These are phyloP conservation scores for Tubosaeta sp. DNA, from an alignment of 768 basidiomycete species.

Conservation along the genomic window DNA sequence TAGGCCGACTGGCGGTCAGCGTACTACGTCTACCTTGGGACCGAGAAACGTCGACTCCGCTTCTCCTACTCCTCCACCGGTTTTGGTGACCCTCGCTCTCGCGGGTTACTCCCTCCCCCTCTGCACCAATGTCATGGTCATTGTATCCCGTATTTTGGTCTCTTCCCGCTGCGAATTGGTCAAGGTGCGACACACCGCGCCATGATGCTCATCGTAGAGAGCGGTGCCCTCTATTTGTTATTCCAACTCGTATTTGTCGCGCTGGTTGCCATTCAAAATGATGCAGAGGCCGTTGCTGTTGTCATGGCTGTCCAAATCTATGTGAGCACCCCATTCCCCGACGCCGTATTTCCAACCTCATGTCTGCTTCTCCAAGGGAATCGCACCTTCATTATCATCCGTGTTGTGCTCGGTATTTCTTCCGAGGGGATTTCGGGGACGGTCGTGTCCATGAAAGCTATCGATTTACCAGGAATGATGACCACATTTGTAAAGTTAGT, in stretches of 20 bases:
- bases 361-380: constrained; percentile 20
- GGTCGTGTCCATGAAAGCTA: constrained; percentile 20
- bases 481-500: too few relatives aligned
- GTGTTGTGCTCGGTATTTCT: constrained; percentile 30
- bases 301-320: constrained; percentile 39
- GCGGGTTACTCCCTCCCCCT: constrained; percentile 38
- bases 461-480: too few relatives aligned
- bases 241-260: constrained; percentile 40
- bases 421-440: constrained; percentile 18
- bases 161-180: constrained; percentile 16
- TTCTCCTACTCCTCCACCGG: constrained; percentile 32
- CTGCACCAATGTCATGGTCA: constrained; percentile 39
- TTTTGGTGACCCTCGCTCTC: constrained; percentile 33
- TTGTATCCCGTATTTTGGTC: constrained; percentile 37
- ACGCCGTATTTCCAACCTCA: neutral
- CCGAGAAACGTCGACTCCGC: constrained; percentile 24
- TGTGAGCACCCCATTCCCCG: constrained; percentile 22
- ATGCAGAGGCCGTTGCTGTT: constrained; percentile 35
- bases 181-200: constrained; percentile 22
- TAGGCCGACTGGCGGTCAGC: too few relatives aligned
- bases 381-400: constrained; percentile 35
- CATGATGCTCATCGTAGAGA: constrained; percentile 36
- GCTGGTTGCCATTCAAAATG: constrained; percentile 31
- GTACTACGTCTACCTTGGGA: too few relatives aligned
- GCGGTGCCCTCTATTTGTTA: constrained; percentile 37